Base-by-base conservation (phyloP, 768 basidiomycete genomes). In the Rhodotorula taiwanensis region DNA sequence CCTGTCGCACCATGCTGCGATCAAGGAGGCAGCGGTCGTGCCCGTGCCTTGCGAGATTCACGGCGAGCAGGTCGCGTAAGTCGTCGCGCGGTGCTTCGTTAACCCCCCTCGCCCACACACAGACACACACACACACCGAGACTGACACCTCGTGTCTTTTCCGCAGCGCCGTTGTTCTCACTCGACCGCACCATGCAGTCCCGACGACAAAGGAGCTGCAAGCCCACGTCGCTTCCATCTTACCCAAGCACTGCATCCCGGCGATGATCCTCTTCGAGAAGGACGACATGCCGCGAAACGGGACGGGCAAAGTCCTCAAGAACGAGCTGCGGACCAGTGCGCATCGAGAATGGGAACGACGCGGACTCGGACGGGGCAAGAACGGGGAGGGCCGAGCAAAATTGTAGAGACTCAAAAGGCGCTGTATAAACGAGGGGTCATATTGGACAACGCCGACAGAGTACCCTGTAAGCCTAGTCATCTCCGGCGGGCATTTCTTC, bases 401-500 rank as follows among this genome's bases (percentile, higher is more conserved):
- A 30, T 30, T 49, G 28, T 49, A 49, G 30, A n/a, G n/a, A n/a
- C n/a, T n/a, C n/a, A n/a, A n/a, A n/a, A n/a, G n/a, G n/a, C n/a
- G n/a, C 42, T 39, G 36, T 39, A 39, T n/a, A 25, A 11, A 48
- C 20, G 45, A 11, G 45, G 27, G n/a, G n/a, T n/a, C n/a, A n/a
- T n/a, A n/a, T n/a, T n/a, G n/a, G n/a, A n/a, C n/a, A n/a, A n/a
- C n/a, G n/a, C n/a, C 9, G 36, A 39, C 9, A 10, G 36, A 10
- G 9, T 39, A 10, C 36, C 10, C 36, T 39, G 36, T 5, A n/a
- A 25, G 50, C 25, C 54, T 54, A 72, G 16, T 72, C 71, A 36
- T 73, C 72, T 3, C 70, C 73, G 0, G 65, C 60, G 4, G 73
- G 72, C 63, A 72, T 67, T 76, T 99, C 95, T 76, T 99, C 95